Base-by-base conservation (phyloP, 345 rosid species). In the Lumnitzera littorea region DNA sequence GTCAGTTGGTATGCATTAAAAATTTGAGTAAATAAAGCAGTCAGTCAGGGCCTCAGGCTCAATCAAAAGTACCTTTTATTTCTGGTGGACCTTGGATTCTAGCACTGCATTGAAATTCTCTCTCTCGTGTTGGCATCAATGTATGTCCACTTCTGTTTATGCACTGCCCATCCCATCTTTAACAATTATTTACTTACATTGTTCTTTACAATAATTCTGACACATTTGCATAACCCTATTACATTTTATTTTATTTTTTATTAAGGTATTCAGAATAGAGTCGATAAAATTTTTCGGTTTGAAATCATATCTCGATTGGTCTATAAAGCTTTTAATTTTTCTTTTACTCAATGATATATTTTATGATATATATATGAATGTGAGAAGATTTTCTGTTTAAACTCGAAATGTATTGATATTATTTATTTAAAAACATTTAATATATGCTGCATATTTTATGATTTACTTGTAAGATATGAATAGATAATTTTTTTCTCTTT, bases 11-110 rank as follows among this genome's bases (percentile, higher is more conserved):
- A 50, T 47, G 20, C 11, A 58, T 3, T n/a, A 17, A 48, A 9
- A 49, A 62, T n/a, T n/a, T 55, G 54, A 59, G 63, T 11, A 25
- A 36, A 5, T 20, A 20, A 46, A n/a, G 61, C 50, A 58, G 15
- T 9, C 43, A 27, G 1, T 56, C 29, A 3, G 1, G 24, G 50
- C 20, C 52, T 7, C 46, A 52, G 55, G 14, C 14, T 53, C 50
- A 10, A 53, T 12, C 48, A 2, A 46, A 66, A n/a, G 54, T 5
- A 25, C 55, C 55, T 60, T 52, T 11, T 54, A 14, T 50, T 14
- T 50, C 13, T 4, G 1, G 11, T 2, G 43, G 43, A 36, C 43
- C 7, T 62, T 80, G 85, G 88, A 81, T 77, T 68, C 84, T 82
- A 27, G 62, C 50, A 50, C 62, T 50, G 68, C 51, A 50, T 65